Evolutionary conservation across 306 rosid species (phyloP).

Genomic region (barrel medic (Medicago truncatula)): MtrunA17r5.0-ANR NC_053046.1:9155001-9155500

Average conservation of each 20-base stretch:
- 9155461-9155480: conserved; percentile 97
- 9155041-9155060: conserved; percentile 94
- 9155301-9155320: conserved; percentile 99
- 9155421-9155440: conserved; percentile 97
- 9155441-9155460: conserved; percentile 96
- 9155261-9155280: conserved; percentile 93
- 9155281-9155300: conserved; percentile 99
- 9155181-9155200: conserved; percentile 86
- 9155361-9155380: conserved; percentile 98
- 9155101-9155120: conserved; percentile 90
- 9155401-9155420: conserved; percentile 93
- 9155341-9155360: conserved; percentile 91
- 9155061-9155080: conserved; percentile 95
- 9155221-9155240: conserved; percentile 98
- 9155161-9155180: conserved; percentile 88
- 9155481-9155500: conserved; percentile 98
- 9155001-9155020: conserved; percentile 91
- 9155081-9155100: conserved; percentile 94
- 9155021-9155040: conserved; percentile 80
- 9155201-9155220: conserved; percentile 93
- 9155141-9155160: conserved; percentile 87
- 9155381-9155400: conserved; percentile 88
- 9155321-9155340: conserved; percentile 95
- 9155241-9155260: conserved; percentile 96
- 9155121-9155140: conserved; percentile 97